phyloP scores from a whole-genome alignment of 2,329 filamentous ascomycete genomes.

The Pezicula radicicola region DNA sequence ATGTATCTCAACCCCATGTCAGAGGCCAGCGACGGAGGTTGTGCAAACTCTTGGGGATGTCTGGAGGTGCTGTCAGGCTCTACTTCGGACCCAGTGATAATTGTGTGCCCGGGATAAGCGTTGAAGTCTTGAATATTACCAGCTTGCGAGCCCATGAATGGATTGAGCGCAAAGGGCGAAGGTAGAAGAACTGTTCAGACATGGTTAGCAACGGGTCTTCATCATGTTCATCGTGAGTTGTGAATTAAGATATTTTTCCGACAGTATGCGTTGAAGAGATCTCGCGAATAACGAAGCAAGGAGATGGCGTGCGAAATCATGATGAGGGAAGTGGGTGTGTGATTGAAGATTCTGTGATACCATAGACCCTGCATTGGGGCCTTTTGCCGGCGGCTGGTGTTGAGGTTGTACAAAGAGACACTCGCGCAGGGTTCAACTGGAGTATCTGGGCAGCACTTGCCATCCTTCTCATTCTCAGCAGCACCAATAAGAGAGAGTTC shows the following conservation, averaged over 20 bases:
- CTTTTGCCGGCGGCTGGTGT: no score
- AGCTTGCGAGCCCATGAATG: conserved; percentile 34
- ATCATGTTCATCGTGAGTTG: neutral
- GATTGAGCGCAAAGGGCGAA: conserved; percentile 21
- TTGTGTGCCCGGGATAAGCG: conserved; percentile 27
- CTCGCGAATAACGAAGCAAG: no score
- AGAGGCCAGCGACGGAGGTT: conserved; percentile 22
- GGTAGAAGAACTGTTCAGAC: conserved; percentile 20
- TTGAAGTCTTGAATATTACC: conserved; percentile 30
- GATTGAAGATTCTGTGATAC: no score
- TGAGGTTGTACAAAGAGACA: no score
- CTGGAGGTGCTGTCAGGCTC: conserved; percentile 31
- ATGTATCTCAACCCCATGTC: conserved; percentile 32
- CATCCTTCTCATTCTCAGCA: no score
- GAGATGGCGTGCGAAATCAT: no score
- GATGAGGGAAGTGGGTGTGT: no score
- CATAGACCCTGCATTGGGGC: no score
- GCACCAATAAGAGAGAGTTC: no score
- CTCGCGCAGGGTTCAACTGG: no score
- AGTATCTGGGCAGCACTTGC: no score
- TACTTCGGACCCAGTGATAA: conserved; percentile 25
- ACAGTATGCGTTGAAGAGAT: no score
- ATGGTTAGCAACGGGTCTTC: conserved; percentile 15
- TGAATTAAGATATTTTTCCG: neutral
- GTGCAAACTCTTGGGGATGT: conserved; percentile 21